Base-by-base conservation (phyloP, 2,329 filamentous ascomycete genomes). In the Colletotrichum higginsianum region DNA sequence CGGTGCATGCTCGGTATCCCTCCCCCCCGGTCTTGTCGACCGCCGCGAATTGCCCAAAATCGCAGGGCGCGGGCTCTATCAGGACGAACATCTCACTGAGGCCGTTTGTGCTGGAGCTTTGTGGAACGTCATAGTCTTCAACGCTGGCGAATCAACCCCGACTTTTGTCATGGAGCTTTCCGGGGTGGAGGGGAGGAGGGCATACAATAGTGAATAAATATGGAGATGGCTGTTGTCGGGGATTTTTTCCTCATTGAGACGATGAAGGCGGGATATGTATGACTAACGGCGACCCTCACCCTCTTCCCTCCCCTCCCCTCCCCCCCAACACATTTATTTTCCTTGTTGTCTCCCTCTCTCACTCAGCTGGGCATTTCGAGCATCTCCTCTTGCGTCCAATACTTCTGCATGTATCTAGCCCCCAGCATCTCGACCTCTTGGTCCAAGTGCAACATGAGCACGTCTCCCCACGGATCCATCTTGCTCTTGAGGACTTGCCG, bases 381-480 rank as follows among this genome's bases (percentile, higher is more conserved):
- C 82, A 98, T 91, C 86, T 98, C 94, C 55, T 93, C 90, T 71
- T 90, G 75, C 0, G 86, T 92, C 93, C 94, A 98, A 81, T 93
- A 95, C 80, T 86, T 90, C 75, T 93, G 87, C 95, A 98, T 97
- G 79, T 95, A 96, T 80, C 96, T 93, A 49, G 94, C 94, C 2
- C 92, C 89, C 47, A 98, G 80, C 75, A 93, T 88, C 79, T 86
- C 84, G 6, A 98, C 94, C 85, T 98, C 95, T 76, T 95, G 91
- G 77, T 96, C 93, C 73, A 98, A 83, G 86, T 98, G 95, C 77
- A 84, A 84, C 92, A 94, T 95, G 56, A 98, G 80, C 73, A 97
- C 93, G 8, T 86, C 85, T 12, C 93, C 93, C 89, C 95, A 98
- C 3, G 80, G 80, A 80, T 96, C 93, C 90, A 97, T 91, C 76